Evolutionary conservation across 306 rosid genomes (phyloP), one percentile per base, ranked within the genome.

Genomic region (Trifolium repens): DNA sequence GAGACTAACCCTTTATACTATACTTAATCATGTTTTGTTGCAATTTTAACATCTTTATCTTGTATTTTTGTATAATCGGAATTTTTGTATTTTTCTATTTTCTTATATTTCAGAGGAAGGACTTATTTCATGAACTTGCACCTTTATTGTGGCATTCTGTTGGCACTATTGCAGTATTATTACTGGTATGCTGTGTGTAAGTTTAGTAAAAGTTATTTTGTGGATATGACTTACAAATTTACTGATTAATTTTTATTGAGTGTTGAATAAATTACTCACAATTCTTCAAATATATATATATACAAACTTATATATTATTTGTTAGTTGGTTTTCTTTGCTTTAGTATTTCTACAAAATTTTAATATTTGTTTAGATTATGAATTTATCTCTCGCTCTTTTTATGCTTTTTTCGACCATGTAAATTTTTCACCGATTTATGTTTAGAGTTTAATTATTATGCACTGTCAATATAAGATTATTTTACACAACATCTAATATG

Each of bases 61-160:
- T 43, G 14, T 9, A 14, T 11, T 43, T 43, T 43, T 43, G 11
- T 12, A 11, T 43, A 32, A 32, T 32, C 6, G 35, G 6, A 32
- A 5, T 32, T 32, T 5, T 46, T 12, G 52, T 7, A 39, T 39
- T 47, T 40, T 67, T 76, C 3, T 11, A 27, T 30, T 32, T 30
- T 27, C 15, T 14, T 14, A 72, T 61, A 35, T 79, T 84, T 64
- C 76, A 89, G 97, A 89, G 85, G 87, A 87, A 91, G 71, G 97
- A 93, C 39, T 73, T 83, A 57, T 91, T 85, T 83, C 88, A 78
- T 71, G 92, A 91, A 64, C 88, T 91, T 71, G 96, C 91, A 67
- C 96, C 90, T 8, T 77, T 93, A 62, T 73, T 93, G 82, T 93
- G 94, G 98, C 84, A 88, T 81, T 89, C 97, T 34, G 87, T 91